Percentiles rank a stretch among this genome's conserved stretches.
phyloP scores from a whole-genome alignment of 306 rosid genomes.

The Cicer bijugum region DNA sequence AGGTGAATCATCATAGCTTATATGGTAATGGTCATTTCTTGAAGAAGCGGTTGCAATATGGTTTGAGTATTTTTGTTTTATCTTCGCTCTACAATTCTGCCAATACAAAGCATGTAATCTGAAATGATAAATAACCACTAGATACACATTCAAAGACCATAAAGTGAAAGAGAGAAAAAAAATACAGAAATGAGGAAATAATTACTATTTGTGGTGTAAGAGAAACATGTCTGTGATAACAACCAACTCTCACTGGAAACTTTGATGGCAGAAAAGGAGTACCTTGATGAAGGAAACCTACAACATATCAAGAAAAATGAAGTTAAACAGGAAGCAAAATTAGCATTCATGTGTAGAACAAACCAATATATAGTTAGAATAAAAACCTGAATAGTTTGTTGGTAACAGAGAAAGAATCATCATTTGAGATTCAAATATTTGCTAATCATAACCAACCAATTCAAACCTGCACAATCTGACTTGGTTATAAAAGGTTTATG shows the following conservation, averaged over 20 bases:
- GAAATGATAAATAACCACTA: not conserved
- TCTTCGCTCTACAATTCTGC: conserved; percentile 50
- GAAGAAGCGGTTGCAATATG: conserved; percentile 46
- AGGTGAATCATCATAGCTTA: conserved; percentile 51
- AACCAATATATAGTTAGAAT: conserved; percentile 13
- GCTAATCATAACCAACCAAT: conserved; percentile 22
- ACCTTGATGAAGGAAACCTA: conserved; percentile 52
- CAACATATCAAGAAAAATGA: conserved; percentile 23
- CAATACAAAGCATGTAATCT: conserved; percentile 32
- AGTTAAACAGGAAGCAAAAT: conserved; percentile 31
- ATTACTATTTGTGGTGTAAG: conserved; percentile 49
- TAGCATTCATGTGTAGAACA: conserved; percentile 11
- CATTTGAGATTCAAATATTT: conserved; percentile 51
- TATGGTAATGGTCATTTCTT: conserved; percentile 48
- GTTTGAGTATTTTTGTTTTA: conserved; percentile 34
- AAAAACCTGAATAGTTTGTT: conserved; percentile 53
- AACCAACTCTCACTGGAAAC: conserved; percentile 41
- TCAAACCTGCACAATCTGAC: conserved; percentile 25
- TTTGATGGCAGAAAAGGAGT: conserved; percentile 51
- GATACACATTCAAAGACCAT: not conserved
- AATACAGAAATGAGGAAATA: conserved; percentile 13
- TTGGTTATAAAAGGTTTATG: conserved; percentile 20
- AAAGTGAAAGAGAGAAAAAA: conserved; percentile 4
- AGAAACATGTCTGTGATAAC: conserved; percentile 40
- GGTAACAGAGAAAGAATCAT: conserved; percentile 42